phyloP scores from a whole-genome alignment of 208 protist genomes.

The Leishmania braziliensis region DNA sequence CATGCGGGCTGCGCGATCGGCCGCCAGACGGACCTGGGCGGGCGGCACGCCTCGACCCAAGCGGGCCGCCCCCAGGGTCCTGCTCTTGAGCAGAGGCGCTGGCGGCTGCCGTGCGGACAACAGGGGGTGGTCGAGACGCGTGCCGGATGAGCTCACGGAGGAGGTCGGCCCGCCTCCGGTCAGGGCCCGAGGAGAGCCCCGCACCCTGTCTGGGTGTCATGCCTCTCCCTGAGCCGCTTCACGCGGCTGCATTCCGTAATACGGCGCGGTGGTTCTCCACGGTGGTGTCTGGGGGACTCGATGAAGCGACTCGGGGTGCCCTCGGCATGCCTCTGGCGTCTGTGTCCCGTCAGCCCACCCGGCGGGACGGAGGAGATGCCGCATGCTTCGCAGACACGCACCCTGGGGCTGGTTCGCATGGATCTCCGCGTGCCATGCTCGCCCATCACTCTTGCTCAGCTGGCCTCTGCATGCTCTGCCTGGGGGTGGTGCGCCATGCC shows the following conservation, averaged over 20 bases:
- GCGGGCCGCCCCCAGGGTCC: background rate
- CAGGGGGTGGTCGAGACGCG: background rate
- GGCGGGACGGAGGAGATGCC: background rate
- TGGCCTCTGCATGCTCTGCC: background rate
- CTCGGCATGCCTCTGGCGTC: background rate
- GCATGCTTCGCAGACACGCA: background rate
- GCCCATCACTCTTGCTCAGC: background rate
- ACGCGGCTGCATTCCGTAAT: background rate
- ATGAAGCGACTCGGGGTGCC: background rate
- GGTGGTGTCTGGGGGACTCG: background rate
- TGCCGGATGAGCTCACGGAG: background rate
- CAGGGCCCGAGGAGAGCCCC: conserved; percentile 2
- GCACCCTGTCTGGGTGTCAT: background rate
- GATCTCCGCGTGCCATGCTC: background rate
- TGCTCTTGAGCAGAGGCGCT: background rate
- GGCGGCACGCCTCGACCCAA: background rate
- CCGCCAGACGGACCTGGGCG: background rate
- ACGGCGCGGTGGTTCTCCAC: background rate
- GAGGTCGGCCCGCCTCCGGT: background rate
- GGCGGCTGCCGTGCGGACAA: background rate
- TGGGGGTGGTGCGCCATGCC: background rate
- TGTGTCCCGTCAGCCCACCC: background rate
- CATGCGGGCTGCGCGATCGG: background rate
- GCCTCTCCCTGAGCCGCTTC: background rate
- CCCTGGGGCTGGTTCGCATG: background rate